These are phyloP conservation scores for Microbotryum saponariae DNA, from an alignment of 1,284 basidiomycete species.

Conservation along the genomic window DNA sequence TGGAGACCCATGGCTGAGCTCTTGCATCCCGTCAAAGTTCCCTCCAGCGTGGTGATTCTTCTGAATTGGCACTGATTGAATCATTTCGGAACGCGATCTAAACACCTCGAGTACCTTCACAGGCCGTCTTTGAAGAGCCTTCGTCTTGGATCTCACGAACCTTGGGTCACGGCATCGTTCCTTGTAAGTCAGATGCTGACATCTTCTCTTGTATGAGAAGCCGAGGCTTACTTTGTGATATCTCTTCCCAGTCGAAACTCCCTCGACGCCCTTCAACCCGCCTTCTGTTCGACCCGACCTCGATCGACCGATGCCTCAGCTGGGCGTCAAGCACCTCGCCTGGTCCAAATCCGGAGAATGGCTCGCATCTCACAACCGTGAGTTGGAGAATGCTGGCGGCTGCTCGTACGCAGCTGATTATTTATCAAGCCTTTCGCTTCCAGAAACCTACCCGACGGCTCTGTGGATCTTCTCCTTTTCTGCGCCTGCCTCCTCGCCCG, in stretches of 20 bases:
- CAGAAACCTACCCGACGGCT: background rate
- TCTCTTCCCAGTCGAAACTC: conserved; percentile 21
- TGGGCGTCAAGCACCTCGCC: conserved; percentile 30
- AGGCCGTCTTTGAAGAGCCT: conserved; percentile 36
- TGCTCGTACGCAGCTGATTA: too few relatives aligned
- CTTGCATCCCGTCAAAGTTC: background rate
- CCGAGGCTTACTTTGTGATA: background rate
- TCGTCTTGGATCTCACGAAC: conserved; percentile 37
- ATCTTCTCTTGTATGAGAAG: background rate
- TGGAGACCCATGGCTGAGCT: conserved; percentile 17
- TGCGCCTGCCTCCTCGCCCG: too few relatives aligned
- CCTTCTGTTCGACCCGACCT: conserved; percentile 21
- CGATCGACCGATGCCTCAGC: conserved; percentile 19
- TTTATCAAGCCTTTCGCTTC: too few relatives aligned
- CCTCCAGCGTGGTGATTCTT: background rate
- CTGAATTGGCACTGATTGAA: too few relatives aligned
- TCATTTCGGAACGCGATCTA: background rate
- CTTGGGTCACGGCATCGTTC: conserved; percentile 37
- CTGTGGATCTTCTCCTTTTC: background rate
- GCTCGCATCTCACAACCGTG: conserved; percentile 32
- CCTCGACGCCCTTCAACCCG: conserved; percentile 29
- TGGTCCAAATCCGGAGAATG: conserved; percentile 34
- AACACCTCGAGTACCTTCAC: conserved; percentile 17
- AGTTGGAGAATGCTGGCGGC: background rate
- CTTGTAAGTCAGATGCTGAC: conserved; percentile 15